These are phyloP conservation scores for Domatiomyces catenatus DNA, from an alignment of 2,329 filamentous ascomycete species.

Conservation along the genomic window DNA sequence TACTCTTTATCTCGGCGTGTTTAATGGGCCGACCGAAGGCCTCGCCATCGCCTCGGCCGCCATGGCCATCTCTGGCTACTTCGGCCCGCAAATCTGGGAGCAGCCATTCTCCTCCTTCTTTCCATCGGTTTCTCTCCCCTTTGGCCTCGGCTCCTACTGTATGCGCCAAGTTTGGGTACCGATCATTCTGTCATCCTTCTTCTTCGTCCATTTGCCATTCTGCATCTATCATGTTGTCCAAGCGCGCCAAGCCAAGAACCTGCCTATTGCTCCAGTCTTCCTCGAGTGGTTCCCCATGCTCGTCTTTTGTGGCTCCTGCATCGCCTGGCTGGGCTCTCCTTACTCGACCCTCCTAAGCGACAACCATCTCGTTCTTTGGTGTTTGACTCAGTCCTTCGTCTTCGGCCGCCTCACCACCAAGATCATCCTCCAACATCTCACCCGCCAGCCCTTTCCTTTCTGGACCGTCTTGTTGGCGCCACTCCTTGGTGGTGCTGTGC, in stretches of 20 bases:
- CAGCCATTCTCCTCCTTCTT: constrained; percentile 51
- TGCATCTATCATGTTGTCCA: constrained; percentile 75
- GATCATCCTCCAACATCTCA: constrained; percentile 92
- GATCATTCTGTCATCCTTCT: constrained; percentile 48
- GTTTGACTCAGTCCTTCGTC: constrained; percentile 86
- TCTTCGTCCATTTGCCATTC: constrained; percentile 66
- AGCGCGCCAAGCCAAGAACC: constrained; percentile 55
- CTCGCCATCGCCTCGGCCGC: constrained; percentile 72
- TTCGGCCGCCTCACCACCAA: constrained; percentile 98
- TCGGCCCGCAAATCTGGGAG: constrained; percentile 76
- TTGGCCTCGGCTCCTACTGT: constrained; percentile 53
- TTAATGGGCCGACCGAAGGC: constrained; percentile 96
- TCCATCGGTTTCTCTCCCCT: constrained; percentile 40
- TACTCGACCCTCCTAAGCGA: constrained; percentile 66
- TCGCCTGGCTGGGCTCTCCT: constrained; percentile 78
- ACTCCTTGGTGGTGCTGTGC: constrained; percentile 65
- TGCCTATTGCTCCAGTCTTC: constrained; percentile 69
- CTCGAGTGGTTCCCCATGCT: constrained; percentile 87
- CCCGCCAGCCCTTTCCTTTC: constrained; percentile 84
- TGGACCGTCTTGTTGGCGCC: constrained; percentile 88
- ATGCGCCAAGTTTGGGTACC: constrained; percentile 80
- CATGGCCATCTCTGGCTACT: constrained; percentile 77
- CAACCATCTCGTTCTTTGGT: constrained; percentile 84
- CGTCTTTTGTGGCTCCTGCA: constrained; percentile 59
- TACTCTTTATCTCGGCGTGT: constrained; percentile 84